Percentiles rank a stretch among this genome's conserved stretches.
Conservation (phyloP, 2,329 filamentous ascomycete genomes). For the Dichotomopilus funicola region DNA sequence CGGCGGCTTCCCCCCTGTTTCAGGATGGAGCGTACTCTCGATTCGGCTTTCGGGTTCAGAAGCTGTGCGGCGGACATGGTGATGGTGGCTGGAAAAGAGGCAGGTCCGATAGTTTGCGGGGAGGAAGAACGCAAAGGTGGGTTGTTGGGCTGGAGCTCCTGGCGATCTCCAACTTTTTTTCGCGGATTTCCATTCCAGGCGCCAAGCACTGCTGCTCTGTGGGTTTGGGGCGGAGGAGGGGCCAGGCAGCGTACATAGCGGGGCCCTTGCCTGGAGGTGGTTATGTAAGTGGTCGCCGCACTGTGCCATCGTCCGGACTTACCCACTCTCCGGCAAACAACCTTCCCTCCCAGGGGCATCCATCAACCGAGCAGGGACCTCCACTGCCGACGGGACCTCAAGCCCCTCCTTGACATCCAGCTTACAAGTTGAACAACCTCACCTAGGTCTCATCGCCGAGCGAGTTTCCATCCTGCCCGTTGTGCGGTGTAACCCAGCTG, state of each 20-base stretch:
- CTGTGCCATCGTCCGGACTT: no score
- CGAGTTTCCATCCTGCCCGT: no score
- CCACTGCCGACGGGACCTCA: no score
- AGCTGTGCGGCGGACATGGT: constrained; percentile 94
- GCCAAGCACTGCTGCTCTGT: constrained; percentile 2
- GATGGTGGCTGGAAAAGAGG: constrained; percentile 7
- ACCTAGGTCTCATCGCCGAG: no score
- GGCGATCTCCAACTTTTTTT: constrained; percentile 25
- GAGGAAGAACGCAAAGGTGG: constrained; percentile 14
- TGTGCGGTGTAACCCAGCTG: no score
- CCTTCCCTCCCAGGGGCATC: no score
- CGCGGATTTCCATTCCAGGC: constrained; percentile 18
- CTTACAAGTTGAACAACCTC: no score
- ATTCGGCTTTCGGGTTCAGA: constrained; percentile 98
- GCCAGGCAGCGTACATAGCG: constrained; percentile 15
- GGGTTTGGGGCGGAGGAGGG: constrained; percentile 20
- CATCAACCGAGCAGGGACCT: no score
- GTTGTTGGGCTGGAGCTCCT: constrained; percentile 19
- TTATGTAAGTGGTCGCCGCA: no score
- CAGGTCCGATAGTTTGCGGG: constrained; percentile 10
- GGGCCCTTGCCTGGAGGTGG: neutral
- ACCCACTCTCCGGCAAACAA: no score
- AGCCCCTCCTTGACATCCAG: no score
- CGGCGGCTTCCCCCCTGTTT: neutral
- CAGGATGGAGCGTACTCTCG: constrained; percentile 59